Base-by-base conservation (phyloP, 2,329 filamentous ascomycete species). In the Diplodia corticola region DNA sequence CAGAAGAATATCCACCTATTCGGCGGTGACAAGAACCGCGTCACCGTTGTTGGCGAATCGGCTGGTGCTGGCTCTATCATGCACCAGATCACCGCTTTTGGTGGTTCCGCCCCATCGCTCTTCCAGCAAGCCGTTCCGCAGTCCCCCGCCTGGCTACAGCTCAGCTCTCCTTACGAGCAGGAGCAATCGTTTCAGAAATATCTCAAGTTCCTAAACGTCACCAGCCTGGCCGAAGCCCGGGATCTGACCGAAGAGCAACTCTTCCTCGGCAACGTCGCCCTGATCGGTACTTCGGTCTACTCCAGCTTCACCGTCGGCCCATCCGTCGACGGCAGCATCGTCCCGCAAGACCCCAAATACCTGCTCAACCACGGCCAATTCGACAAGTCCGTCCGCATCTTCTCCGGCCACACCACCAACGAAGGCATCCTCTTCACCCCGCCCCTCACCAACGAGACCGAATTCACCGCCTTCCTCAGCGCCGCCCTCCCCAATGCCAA, bases 391-490 rank as follows among this genome's bases (percentile, higher is more conserved):
- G 69, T 80, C 7, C 69, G 69, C 1, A 69, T 79, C 13, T 75
- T 80, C 72, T 73, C 74, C 10, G 76, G 76, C 22, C 80, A 83
- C 71, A 83, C 83, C 61, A 70, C 77, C 2, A 70, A 81, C 57
- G 82, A 84, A 71, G 81, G 81, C 44, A 69, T 79, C 0, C 71
- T 79, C 3, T 66, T 54, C 64, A 81, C 80, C 1, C 55, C 64
- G 49, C 49, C 49, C 4, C 48, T 66, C n/a, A 30, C 24, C 48
- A 48, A 33, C 26, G 54, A 61, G 3, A 71, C 70, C 12, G 71
- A 68, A 3, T 72, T 80, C 40, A 64, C 67, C 26, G 63, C 50
- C 2, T 71, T 73, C 20, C 60, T 82, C 24, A 61, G 63, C 12
- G 40, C 5, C 13, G 60, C 68, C 0, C 74, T 78, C 51, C 76